phyloP scores from a whole-genome alignment of 805 yeast genomes.

The Martiniozyma abietophila region DNA sequence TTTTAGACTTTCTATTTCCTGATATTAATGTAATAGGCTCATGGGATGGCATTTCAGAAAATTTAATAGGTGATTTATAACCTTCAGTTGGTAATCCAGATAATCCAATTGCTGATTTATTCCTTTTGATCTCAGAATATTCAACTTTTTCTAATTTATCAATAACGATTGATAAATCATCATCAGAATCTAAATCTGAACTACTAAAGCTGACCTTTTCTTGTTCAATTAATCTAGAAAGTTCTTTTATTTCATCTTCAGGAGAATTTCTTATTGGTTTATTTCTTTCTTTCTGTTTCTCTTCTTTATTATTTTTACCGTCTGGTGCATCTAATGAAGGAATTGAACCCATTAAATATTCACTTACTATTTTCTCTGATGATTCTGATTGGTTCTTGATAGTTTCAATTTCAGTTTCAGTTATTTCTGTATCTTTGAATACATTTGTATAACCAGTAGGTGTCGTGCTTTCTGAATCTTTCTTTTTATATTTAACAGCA shows the following conservation, averaged over 20 bases:
- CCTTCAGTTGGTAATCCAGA: constrained; percentile 15
- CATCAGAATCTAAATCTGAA: constrained; percentile 18
- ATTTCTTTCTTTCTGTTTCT: too few relatives aligned
- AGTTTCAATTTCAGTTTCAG: constrained; percentile 3
- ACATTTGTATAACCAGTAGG: neutral
- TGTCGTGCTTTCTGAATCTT: neutral
- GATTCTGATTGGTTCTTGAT: too few relatives aligned
- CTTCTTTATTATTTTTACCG: too few relatives aligned
- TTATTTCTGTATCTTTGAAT: constrained; percentile 3
- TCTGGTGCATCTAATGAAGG: neutral
- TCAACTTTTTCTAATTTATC: constrained; percentile 25
- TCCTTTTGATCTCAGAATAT: constrained; percentile 17
- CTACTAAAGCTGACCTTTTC: constrained; percentile 16
- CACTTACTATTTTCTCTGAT: too few relatives aligned
- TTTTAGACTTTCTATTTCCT: constrained; percentile 18
- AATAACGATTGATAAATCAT: constrained; percentile 19
- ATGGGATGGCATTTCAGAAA: constrained; percentile 26
- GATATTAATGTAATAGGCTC: constrained; percentile 25
- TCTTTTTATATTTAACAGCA: constrained; percentile 15
- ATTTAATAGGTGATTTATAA: constrained; percentile 24
- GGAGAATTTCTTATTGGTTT: constrained; percentile 7
- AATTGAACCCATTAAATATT: too few relatives aligned
- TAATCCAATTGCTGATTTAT: neutral
- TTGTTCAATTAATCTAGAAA: constrained; percentile 14
- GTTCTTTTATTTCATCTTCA: constrained; percentile 15